Evolutionary conservation across 441 rosid genomes (phyloP), one percentile per base, ranked within the genome.

Genomic region (Adansonia grandidieri): DNA sequence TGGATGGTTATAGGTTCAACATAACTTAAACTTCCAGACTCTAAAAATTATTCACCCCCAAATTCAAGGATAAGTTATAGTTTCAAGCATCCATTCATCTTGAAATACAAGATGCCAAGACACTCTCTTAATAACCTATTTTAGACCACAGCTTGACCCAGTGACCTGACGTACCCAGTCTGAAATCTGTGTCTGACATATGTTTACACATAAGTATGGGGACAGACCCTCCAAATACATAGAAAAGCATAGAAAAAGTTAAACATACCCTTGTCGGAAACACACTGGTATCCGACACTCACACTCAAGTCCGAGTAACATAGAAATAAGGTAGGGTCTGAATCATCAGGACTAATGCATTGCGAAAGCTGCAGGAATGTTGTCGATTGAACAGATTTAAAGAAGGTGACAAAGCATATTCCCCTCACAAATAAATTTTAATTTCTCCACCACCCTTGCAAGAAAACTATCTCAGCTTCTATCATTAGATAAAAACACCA

Each of bases 41-140:
- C 47, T 19, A 45, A 66, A 66, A 9, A 42, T 58, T 28, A 62
- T 28, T 11, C 67, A 28, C 45, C 42, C 13, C 37, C 67, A 62
- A 42, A 24, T 28, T 62, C 67, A 62, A 62, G 67, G 44, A 28
- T 64, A 37, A 3, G 40, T 64, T 64, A 68, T 70, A 48, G 44
- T 70, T 61, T 15, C 73, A 3, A 70, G 73, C 42, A 69, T 48
- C 58, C 20, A 48, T 42, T 48, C 10, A 14, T 37, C 40, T 28
- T 24, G 19, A 69, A 69, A 69, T 48, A 69, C 14, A 48, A 69
- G 50, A 48, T 14, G 44, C 58, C 4, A 1, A 48, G 42, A 69
- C 19, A 68, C 73, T 68, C 44, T 63, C 56, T 47, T 47, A 47
- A 68, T 11, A 47, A 17, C 73, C 32, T 60, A 69, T 69, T 14